Percentiles rank a stretch among this genome's conserved stretches.
These are phyloP conservation scores for Sutorius australiensis DNA, from an alignment of 768 basidiomycete genomes.

Conservation along the genomic window DNA sequence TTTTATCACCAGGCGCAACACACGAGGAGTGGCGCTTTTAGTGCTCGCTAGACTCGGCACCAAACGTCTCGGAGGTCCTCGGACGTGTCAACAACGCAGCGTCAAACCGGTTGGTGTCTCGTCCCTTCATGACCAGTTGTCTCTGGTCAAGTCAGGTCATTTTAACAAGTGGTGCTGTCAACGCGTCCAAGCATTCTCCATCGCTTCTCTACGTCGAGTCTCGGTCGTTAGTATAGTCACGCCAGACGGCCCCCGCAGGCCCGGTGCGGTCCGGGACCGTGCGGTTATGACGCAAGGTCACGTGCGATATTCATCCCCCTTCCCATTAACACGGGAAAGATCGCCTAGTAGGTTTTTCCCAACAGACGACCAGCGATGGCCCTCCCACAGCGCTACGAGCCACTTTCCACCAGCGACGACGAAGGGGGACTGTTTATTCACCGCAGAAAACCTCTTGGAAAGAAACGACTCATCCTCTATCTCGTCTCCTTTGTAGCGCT, in stretches of 20 bases:
- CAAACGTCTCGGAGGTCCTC: too few relatives aligned
- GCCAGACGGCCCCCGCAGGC: too few relatives aligned
- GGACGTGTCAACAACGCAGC: too few relatives aligned
- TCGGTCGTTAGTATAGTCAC: too few relatives aligned
- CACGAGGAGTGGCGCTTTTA: not conserved
- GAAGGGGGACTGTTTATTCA: not conserved
- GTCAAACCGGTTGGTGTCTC: too few relatives aligned
- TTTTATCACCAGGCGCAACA: not conserved
- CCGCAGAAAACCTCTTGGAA: not conserved
- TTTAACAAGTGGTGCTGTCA: too few relatives aligned
- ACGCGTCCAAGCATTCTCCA: too few relatives aligned
- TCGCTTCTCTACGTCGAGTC: too few relatives aligned
- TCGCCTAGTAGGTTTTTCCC: not conserved
- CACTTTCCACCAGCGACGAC: slow-evolving; percentile 16
- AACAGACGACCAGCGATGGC: slow-evolving; percentile 10
- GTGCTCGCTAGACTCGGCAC: not conserved
- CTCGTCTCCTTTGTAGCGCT: slow-evolving; percentile 17
- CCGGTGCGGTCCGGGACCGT: not conserved
- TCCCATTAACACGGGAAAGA: not conserved
- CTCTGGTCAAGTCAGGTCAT: too few relatives aligned
- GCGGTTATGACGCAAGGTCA: not conserved
- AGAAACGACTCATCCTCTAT: slow-evolving; percentile 25
- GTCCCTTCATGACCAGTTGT: too few relatives aligned
- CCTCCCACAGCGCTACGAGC: slow-evolving; percentile 26
- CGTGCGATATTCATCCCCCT: not conserved